phyloP scores from a whole-genome alignment of 2,329 filamentous ascomycete genomes.

The Neofusicoccum kwambonambiense region DNA sequence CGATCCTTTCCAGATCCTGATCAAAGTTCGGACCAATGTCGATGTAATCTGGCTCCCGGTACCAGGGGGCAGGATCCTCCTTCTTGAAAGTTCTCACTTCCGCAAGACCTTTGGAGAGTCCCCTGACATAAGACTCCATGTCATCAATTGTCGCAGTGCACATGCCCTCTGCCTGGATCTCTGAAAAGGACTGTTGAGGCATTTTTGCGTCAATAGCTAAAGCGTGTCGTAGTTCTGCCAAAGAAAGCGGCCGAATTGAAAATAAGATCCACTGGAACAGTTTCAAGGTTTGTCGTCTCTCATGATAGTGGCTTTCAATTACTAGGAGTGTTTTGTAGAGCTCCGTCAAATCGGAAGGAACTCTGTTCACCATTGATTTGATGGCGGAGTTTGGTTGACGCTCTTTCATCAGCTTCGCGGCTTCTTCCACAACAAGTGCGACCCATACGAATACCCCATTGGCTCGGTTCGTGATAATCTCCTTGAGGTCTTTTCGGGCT shows the following conservation, averaged over 20 bases:
- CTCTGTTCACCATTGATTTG: background rate
- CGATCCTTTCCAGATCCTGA: background rate
- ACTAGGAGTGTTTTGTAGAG: background rate
- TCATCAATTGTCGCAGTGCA: background rate
- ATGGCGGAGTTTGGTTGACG: background rate
- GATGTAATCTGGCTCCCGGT: too few relatives aligned
- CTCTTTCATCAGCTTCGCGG: background rate
- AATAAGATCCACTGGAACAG: background rate
- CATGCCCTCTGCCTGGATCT: too few relatives aligned
- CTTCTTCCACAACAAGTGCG: background rate
- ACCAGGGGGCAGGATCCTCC: too few relatives aligned
- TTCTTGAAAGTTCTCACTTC: too few relatives aligned
- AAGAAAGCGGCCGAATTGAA: background rate
- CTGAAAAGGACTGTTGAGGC: background rate
- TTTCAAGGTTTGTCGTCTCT: background rate
- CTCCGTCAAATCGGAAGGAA: background rate
- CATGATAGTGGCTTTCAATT: accelerated
- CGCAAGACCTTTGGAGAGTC: too few relatives aligned
- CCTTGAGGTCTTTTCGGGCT: too few relatives aligned
- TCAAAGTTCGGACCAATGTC: background rate
- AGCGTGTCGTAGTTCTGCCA: background rate
- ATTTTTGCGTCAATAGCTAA: background rate
- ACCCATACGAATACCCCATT: background rate
- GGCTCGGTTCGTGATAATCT: background rate
- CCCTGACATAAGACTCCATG: too few relatives aligned